Evolutionary conservation across 2,329 filamentous ascomycete genomes (phyloP).

Genomic region (Aspergillus proliferans): DNA sequence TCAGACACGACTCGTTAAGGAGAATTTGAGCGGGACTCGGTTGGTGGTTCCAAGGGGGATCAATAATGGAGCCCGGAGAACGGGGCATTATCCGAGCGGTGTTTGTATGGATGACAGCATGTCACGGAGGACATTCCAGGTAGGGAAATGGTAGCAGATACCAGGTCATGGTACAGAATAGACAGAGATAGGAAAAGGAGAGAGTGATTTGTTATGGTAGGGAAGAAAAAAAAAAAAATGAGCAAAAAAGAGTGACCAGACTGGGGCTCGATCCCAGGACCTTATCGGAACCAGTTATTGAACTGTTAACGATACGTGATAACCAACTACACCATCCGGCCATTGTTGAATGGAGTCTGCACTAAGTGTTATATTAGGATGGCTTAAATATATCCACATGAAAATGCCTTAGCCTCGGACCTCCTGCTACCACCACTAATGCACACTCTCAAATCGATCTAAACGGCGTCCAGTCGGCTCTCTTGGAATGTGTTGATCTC

Average conservation of each 20-base stretch:
- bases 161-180: not conserved
- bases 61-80: no score
- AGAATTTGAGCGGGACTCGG: no score
- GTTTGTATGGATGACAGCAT: no score
- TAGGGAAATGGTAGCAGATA: not conserved
- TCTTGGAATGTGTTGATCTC: not conserved
- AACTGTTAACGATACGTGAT: conserved; percentile 29
- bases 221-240: not conserved
- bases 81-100: no score
- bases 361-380: no score
- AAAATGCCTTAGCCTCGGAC: no score
- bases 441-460: not conserved
- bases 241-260: not conserved
- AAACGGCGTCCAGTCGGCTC: not conserved
- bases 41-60: no score
- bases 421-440: not conserved
- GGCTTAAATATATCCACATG: no score
- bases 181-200: not conserved
- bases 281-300: not conserved
- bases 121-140: no score
- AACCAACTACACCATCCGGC: conserved; percentile 28
- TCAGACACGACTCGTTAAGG: no score
- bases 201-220: not conserved
- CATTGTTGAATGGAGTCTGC: not conserved
- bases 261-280: conserved; percentile 2